A percentile compares a stretch with the other conserved stretches of the same genome.
Evolutionary conservation across 352 stramenopile species (phyloP).

Genomic region (Pythium rhizo-oryzae): DNA sequence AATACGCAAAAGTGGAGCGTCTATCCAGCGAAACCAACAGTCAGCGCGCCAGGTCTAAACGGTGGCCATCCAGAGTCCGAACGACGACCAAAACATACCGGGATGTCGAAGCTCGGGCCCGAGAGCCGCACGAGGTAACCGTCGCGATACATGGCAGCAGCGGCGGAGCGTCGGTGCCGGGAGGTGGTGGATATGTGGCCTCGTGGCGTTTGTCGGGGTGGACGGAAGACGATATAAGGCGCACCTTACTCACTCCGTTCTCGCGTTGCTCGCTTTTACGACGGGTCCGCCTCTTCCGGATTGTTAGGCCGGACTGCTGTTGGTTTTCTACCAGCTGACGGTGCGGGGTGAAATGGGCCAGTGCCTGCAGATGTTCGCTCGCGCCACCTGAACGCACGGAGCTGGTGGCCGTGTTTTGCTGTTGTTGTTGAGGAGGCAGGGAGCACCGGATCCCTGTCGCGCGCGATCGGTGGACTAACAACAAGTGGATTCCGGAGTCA

Average conservation of each 20-base stretch:
- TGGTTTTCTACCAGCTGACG: neutral
- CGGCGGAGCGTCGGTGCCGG: neutral
- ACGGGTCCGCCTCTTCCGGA: neutral
- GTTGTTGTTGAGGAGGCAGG: too few relatives aligned
- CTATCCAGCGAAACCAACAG: constrained; percentile 21
- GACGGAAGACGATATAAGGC: neutral
- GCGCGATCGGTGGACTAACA: neutral
- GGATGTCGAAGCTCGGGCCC: constrained; percentile 46
- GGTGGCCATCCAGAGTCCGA: neutral
- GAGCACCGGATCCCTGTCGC: neutral
- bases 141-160: constrained; percentile 68
- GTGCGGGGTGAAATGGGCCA: neutral
- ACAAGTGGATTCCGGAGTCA: neutral
- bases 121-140: constrained; percentile 77
- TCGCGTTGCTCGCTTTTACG: neutral
- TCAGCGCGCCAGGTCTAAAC: neutral
- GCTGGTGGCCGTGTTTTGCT: neutral
- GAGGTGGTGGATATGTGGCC: neutral
- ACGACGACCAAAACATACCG: constrained; percentile 38
- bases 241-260: neutral
- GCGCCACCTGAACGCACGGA: neutral
- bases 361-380: neutral
- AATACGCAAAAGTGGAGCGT: constrained; percentile 79
- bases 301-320: neutral
- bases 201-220: neutral